A percentile compares a stretch with the other conserved stretches of the same genome.
Conservation (phyloP, 163 green algal genomes). For the Chloromonas sp. region DNA sequence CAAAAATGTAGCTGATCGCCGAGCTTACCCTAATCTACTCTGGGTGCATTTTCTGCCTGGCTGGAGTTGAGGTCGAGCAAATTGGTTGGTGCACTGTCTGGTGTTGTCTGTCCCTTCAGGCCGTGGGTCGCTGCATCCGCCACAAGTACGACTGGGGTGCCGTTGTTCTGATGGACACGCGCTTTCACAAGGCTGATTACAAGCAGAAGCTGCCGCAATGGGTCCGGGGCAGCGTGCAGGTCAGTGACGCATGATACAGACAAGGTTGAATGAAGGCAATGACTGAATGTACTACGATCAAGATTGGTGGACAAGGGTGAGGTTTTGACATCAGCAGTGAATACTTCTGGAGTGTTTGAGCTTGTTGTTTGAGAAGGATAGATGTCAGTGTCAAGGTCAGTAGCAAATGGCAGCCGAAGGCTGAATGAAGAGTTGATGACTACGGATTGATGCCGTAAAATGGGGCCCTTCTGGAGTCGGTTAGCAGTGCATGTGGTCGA, state of each 20-base stretch:
- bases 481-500: too few species aligned
- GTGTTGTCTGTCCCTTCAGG: conserved; percentile 46
- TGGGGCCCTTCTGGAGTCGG: too few species aligned
- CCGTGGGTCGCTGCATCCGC: conserved; percentile 85
- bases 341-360: background rate
- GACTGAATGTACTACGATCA: too few species aligned
- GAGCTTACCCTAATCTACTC: too few species aligned
- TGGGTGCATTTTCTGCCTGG: too few species aligned
- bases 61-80: too few species aligned
- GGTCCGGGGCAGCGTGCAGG: background rate
- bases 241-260: background rate
- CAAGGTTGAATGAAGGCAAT: too few species aligned
- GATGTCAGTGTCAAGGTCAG: background rate
- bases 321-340: background rate
- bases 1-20: too few species aligned
- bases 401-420: background rate
- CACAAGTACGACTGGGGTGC: conserved; percentile 85
- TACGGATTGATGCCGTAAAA: too few species aligned
- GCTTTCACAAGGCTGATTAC: conserved; percentile 53
- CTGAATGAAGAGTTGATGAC: too few species aligned
- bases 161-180: conserved; percentile 81
- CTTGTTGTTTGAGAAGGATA: background rate
- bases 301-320: background rate
- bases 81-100: too few species aligned
- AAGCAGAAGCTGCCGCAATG: conserved; percentile 28